Evolutionary conservation across 352 stramenopile species (phyloP).

Genomic region (Plasmopara halstedii): DNA sequence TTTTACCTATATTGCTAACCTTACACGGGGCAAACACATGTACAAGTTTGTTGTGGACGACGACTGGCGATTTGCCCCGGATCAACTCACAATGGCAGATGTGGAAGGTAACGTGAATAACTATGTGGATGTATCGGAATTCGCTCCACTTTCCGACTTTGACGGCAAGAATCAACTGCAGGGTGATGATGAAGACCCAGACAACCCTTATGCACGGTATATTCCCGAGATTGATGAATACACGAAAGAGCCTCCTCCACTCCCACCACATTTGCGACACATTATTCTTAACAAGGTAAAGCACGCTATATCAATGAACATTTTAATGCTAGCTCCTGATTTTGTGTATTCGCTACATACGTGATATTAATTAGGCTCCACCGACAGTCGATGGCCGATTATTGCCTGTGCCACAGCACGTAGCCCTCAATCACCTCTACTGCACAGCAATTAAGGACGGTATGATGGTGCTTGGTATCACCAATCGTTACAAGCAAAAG

Average conservation of each 20-base stretch:
- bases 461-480: conserved; percentile 99
- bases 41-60: conserved; percentile 99
- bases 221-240: conserved; percentile 99
- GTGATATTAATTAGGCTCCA: conserved; percentile 77
- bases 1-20: conserved; percentile 99
- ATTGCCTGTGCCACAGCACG: conserved; percentile 96
- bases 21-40: conserved; percentile 95
- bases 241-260: conserved; percentile 97
- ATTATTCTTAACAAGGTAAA: conserved; percentile 99
- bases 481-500: conserved; percentile 96
- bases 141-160: conserved; percentile 83
- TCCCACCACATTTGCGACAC: conserved; percentile 97
- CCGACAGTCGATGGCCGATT: conserved; percentile 92
- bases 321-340: conserved; percentile 8
- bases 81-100: conserved; percentile 96
- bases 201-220: conserved; percentile 92
- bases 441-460: conserved; percentile 98
- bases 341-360: conserved; percentile 14
- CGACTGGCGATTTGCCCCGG: conserved; percentile 95
- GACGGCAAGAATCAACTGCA: conserved; percentile 33
- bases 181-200: conserved; percentile 65
- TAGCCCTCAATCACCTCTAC: conserved; percentile 99
- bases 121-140: conserved; percentile 99
- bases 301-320: background rate
- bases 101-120: conserved; percentile 99